Percentiles rank a stretch among this genome's conserved stretches.
These are phyloP conservation scores for Nakataea oryzae DNA, from an alignment of 2,329 filamentous ascomycete genomes.

Conservation along the genomic window DNA sequence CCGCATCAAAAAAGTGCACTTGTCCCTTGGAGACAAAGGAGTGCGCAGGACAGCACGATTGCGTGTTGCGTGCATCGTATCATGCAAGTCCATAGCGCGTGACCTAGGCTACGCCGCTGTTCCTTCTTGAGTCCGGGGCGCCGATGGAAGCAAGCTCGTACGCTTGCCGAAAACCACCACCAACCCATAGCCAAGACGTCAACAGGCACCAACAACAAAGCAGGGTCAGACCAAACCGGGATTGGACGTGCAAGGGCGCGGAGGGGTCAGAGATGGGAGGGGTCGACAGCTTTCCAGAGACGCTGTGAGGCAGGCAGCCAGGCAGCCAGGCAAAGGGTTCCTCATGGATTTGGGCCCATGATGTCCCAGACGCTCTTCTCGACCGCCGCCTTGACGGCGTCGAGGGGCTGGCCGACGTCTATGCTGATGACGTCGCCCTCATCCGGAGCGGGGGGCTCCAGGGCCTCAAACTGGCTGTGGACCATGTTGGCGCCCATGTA, in stretches of 20 bases:
- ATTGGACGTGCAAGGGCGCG: no score
- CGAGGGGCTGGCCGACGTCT: conserved; percentile 50
- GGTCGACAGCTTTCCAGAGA: no score
- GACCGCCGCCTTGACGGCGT: conserved; percentile 51
- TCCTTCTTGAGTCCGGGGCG: not conserved
- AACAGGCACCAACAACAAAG: no score
- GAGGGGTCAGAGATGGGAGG: no score
- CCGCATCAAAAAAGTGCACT: not conserved
- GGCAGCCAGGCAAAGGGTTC: no score
- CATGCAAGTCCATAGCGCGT: not conserved
- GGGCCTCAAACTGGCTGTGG: conserved; percentile 74
- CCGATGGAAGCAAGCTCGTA: not conserved
- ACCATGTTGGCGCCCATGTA: conserved; percentile 98
- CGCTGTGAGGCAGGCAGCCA: no score
- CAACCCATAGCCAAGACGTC: conserved; percentile 10
- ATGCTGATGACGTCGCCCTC: conserved; percentile 64
- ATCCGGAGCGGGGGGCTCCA: conserved; percentile 69
- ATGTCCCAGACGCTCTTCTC: conserved; percentile 45
- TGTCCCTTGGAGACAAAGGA: not conserved
- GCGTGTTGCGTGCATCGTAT: not conserved
- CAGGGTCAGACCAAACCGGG: no score
- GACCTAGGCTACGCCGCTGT: not conserved
- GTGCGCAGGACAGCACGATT: not conserved
- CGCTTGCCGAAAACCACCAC: not conserved
- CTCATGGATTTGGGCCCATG: conserved; percentile 30